phyloP scores from a whole-genome alignment of 306 rosid genomes.

The Albizia julibrissin region DNA sequence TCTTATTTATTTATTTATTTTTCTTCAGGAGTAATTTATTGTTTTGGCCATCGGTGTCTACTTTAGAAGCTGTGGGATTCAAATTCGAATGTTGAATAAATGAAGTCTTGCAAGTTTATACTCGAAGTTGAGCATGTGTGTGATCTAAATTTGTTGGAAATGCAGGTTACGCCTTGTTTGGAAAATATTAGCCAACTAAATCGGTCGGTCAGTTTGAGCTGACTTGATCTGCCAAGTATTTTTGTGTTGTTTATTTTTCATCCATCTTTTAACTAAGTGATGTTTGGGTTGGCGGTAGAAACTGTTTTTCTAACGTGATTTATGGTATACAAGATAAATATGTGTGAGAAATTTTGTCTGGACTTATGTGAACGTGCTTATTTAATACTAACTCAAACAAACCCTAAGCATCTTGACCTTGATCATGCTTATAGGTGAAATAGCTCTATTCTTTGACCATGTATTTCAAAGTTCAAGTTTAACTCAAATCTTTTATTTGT shows the following conservation, averaged over 20 bases:
- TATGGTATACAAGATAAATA: no score
- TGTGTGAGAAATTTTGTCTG: no score
- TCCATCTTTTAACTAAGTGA: not conserved
- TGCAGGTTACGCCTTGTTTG: not conserved
- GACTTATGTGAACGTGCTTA: no score
- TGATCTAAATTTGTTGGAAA: not conserved
- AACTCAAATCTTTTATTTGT: no score
- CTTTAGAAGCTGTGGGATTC: constrained; percentile 17
- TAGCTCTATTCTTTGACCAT: not conserved
- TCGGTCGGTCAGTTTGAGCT: not conserved
- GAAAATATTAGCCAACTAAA: not conserved
- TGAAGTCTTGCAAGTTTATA: not conserved
- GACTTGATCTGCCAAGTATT: not conserved
- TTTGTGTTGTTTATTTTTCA: not conserved
- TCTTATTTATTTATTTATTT: constrained; percentile 13
- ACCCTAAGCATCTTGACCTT: not conserved
- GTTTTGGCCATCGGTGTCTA: constrained; percentile 18
- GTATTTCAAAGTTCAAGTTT: no score
- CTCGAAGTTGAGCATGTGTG: constrained; percentile 5
- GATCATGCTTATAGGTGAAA: no score
- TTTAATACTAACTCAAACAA: no score
- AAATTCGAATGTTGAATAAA: not conserved
- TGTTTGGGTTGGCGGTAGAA: no score
- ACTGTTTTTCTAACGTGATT: no score
- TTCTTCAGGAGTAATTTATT: constrained; percentile 28